phyloP scores from a whole-genome alignment of 1,284 basidiomycete genomes.

The Schizophyllum commune region DNA sequence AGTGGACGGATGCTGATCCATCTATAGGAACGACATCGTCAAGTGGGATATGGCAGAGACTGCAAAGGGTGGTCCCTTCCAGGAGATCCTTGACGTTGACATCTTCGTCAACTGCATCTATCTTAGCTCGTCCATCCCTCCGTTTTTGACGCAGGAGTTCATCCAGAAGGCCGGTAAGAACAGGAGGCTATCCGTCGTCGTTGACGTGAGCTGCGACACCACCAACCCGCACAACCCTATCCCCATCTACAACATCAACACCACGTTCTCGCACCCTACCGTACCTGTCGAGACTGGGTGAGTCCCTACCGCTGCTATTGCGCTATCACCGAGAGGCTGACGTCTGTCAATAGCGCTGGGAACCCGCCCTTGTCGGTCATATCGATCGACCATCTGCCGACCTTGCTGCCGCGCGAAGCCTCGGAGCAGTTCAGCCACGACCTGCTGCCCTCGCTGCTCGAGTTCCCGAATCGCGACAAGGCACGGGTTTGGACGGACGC shows the following conservation, averaged over 20 bases:
- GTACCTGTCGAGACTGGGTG: constrained; percentile 79
- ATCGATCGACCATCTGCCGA: constrained; percentile 97
- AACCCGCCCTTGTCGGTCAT: constrained; percentile 75
- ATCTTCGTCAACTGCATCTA: constrained; percentile 99
- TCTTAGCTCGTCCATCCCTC: constrained; percentile 82
- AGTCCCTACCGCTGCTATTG: constrained; percentile 22
- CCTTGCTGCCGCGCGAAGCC: constrained; percentile 90
- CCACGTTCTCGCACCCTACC: constrained; percentile 91
- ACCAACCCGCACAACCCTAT: constrained; percentile 99
- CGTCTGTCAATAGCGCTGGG: constrained; percentile 33
- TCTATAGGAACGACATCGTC: constrained; percentile 80
- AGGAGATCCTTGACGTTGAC: constrained; percentile 94
- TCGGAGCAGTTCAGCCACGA: constrained; percentile 95
- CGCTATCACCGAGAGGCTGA: constrained; percentile 5
- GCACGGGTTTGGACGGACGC: constrained; percentile 89
- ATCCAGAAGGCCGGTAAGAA: constrained; percentile 65
- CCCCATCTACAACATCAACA: constrained; percentile 94
- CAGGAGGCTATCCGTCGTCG: constrained; percentile 77
- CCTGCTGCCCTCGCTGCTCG: constrained; percentile 80
- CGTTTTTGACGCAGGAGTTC: constrained; percentile 76
- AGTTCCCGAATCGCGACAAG: constrained; percentile 60
- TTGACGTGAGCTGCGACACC: constrained; percentile 99
- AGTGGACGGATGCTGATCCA: constrained; percentile 4
- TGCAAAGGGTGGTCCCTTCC: constrained; percentile 94
- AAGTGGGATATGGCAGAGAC: constrained; percentile 99